These are phyloP conservation scores for Protostelium mycophagum DNA, from an alignment of 78 protist genomes.

Conservation along the genomic window DNA sequence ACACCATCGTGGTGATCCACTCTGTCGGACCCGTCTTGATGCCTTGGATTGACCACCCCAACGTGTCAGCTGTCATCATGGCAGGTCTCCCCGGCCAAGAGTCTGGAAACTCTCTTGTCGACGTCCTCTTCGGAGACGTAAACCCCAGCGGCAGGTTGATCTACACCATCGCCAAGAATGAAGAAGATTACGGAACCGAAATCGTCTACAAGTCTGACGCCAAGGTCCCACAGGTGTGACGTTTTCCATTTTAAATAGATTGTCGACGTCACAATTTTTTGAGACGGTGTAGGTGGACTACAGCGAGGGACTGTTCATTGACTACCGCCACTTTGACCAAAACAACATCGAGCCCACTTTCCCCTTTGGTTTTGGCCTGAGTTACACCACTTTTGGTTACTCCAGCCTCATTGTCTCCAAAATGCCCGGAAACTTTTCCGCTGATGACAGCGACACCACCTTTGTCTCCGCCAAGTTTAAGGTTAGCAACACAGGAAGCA, in stretches of 20 bases:
- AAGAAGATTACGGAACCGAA: neutral
- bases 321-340: neutral
- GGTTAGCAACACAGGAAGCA: neutral
- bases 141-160: conserved; percentile 66
- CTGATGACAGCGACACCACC: neutral
- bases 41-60: neutral
- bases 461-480: neutral
- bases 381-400: conserved; percentile 56
- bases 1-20: neutral
- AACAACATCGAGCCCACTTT: conserved; percentile 13
- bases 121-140: conserved; percentile 53
- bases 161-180: neutral
- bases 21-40: neutral
- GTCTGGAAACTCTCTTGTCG: conserved; percentile 66
- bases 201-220: neutral
- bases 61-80: conserved; percentile 35
- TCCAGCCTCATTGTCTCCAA: neutral
- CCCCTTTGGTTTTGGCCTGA: conserved; percentile 65
- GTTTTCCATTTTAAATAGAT: neutral
- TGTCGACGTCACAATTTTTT: neutral
- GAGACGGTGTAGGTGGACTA: neutral
- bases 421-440: neutral
- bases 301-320: neutral
- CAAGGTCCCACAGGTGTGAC: neutral
- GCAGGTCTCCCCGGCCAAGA: conserved; percentile 65